Percentiles rank a stretch among this genome's conserved stretches.
Evolutionary conservation across 768 basidiomycete genomes (phyloP).

Genomic region (Dioszegia crocea): DNA sequence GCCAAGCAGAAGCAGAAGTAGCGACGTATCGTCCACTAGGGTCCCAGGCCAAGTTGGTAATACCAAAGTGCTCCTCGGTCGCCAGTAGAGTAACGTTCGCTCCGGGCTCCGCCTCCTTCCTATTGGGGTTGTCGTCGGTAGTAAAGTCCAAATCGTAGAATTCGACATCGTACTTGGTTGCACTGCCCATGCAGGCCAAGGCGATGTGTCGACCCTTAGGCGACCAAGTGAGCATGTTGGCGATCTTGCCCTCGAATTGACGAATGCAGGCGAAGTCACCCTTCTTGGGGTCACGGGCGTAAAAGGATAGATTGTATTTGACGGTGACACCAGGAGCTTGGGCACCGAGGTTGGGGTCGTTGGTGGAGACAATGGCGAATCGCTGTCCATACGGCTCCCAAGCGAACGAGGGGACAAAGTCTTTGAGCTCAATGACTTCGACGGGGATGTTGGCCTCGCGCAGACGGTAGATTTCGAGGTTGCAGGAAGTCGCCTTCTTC

Average conservation of each 20-base stretch:
- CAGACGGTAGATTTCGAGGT: conserved; percentile 94
- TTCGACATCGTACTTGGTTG: conserved; percentile 92
- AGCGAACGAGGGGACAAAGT: conserved; percentile 58
- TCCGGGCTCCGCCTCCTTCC: conserved; percentile 67
- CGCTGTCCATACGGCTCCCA: conserved; percentile 99
- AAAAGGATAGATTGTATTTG: conserved; percentile 94
- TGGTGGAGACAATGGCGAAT: conserved; percentile 91
- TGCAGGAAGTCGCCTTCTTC: conserved; percentile 96
- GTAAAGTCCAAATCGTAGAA: conserved; percentile 98
- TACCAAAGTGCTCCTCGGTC: conserved; percentile 88
- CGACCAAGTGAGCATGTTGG: conserved; percentile 94
- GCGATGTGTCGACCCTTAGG: conserved; percentile 93
- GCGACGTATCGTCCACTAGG: conserved; percentile 89
- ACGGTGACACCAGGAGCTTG: conserved; percentile 85
- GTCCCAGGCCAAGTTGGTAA: conserved; percentile 98
- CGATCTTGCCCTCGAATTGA: conserved; percentile 72
- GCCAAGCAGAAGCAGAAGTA: conserved; percentile 92
- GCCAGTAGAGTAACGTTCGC: conserved; percentile 78
- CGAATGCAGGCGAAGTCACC: conserved; percentile 90
- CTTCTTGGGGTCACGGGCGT: conserved; percentile 83
- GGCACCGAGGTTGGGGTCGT: conserved; percentile 87
- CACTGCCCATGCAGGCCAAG: conserved; percentile 90
- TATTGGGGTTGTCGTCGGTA: conserved; percentile 50
- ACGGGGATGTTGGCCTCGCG: conserved; percentile 97
- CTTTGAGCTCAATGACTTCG: conserved; percentile 95